Conservation (phyloP, 208 protist genomes). For the Tritrichomonas foetus region DNA sequence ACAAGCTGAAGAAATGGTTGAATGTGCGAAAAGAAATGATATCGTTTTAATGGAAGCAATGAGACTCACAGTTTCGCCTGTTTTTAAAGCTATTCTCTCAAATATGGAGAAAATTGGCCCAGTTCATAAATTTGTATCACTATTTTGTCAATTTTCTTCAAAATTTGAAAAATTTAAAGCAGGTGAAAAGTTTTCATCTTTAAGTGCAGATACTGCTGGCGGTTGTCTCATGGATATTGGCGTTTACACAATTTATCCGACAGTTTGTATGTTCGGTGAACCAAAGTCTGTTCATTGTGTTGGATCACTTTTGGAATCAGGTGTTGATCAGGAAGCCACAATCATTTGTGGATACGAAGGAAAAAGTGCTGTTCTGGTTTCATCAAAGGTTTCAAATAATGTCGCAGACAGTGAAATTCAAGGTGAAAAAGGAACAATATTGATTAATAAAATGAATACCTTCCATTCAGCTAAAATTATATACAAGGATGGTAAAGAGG, state of each 20-base stretch:
- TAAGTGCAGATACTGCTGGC: not conserved
- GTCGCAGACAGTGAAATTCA: not conserved
- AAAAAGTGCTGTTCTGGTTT: not conserved
- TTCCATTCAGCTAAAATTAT: not conserved
- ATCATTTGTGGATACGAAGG: not conserved
- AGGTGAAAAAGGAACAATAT: not conserved
- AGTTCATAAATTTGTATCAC: not conserved
- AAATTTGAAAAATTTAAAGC: not conserved
- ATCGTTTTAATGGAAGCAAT: conserved; percentile 34
- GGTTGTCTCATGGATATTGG: conserved; percentile 35
- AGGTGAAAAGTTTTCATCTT: not conserved
- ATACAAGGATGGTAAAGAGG: not conserved
- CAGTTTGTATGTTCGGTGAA: not conserved
- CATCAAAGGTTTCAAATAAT: not conserved
- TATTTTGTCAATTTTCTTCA: not conserved
- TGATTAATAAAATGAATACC: not conserved
- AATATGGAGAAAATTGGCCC: not conserved
- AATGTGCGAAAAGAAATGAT: not conserved
- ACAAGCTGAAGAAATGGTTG: not conserved
- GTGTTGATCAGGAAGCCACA: not conserved
- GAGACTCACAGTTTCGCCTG: not conserved
- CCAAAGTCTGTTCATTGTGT: not conserved
- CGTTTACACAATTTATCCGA: conserved; percentile 38
- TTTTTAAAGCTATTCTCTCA: not conserved
- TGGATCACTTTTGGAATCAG: not conserved